Base-by-base conservation (phyloP, 345 rosid species). In the Orychophragmus violaceus region DNA sequence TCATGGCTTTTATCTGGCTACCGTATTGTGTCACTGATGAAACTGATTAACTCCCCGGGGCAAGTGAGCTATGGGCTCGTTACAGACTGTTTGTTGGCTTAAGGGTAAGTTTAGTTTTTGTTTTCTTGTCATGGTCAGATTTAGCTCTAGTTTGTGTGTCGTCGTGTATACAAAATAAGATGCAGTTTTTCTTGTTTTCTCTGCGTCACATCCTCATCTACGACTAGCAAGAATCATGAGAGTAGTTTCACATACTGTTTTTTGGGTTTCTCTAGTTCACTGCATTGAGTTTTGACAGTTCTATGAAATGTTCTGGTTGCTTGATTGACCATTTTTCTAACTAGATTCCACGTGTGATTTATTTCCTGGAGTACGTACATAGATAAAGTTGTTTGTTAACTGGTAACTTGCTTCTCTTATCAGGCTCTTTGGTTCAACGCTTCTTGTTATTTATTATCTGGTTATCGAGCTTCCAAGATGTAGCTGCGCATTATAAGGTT, bases 381-480 rank as follows among this genome's bases (percentile, higher is more conserved):
- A 23, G 66, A 35, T 30, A 23, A 9, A 37, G 35, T 12, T 56
- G 42, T 49, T 45, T 44, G 42, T 67, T 75, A 76, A 80, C 65
- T 49, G 35, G 28, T 71, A 27, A 25, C 67, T 75, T 71, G 22
- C 68, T 7, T 76, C 65, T 67, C 69, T 13, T 80, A 69, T 62
- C 88, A 90, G 97, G 92, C 57, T 85, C 70, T 54, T 46, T 74
- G 63, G 81, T 81, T 75, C 85, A 74, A 30, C 80, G 61, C 54
- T 61, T 87, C 51, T 77, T 90, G 75, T 58, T 85, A 69, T 82
- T 84, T 65, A 76, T 83, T 25, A 70, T 87, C 62, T 90, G 89
- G 90, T 45, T 87, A 71, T 87, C 81, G 8, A 75, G 80, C 76
- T 81, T 88, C 74, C 88, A 82, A 75, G 90, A 88, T 82, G 83